Conservation (phyloP, 2,329 filamentous ascomycete species). For the Hypoxylon sp. region DNA sequence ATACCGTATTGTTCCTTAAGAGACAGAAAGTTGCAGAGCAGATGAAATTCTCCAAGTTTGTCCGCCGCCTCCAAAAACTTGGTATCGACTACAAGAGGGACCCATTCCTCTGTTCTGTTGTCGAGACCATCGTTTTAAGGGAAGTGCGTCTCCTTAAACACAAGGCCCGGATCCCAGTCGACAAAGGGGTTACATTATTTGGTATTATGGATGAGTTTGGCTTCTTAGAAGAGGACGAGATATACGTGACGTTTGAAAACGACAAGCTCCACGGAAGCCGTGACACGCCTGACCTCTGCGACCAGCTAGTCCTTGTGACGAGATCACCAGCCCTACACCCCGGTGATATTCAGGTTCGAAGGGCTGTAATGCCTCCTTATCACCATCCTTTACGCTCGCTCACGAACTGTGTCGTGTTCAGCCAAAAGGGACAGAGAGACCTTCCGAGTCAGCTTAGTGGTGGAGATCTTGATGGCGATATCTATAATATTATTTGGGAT, state of each 20-base stretch:
- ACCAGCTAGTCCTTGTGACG: constrained; percentile 69
- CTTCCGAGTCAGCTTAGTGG: constrained; percentile 81
- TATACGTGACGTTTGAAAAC: constrained; percentile 69
- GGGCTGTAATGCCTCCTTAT: constrained; percentile 66
- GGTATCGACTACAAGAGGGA: constrained; percentile 73
- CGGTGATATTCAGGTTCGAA: constrained; percentile 76
- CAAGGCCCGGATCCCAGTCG: constrained; percentile 76
- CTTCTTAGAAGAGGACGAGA: constrained; percentile 69
- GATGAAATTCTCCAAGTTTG: constrained; percentile 68
- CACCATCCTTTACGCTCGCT: constrained; percentile 69
- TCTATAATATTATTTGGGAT: constrained; percentile 84
- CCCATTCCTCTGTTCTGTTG: constrained; percentile 71
- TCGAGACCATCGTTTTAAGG: constrained; percentile 75
- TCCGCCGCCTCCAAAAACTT: constrained; percentile 65
- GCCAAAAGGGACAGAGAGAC: constrained; percentile 73
- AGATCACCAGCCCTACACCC: constrained; percentile 84
- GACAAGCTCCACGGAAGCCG: constrained; percentile 48
- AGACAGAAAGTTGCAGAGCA: constrained; percentile 67
- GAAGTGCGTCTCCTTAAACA: constrained; percentile 81
- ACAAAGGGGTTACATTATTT: constrained; percentile 77
- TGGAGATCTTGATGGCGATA: constrained; percentile 84
- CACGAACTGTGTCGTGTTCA: constrained; percentile 82
- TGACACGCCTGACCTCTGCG: constrained; percentile 44
- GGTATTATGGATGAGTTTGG: constrained; percentile 86
- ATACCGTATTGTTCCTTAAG: constrained; percentile 73